These are phyloP conservation scores for Aspergillus felis DNA, from an alignment of 2,329 filamentous ascomycete genomes.

Conservation along the genomic window DNA sequence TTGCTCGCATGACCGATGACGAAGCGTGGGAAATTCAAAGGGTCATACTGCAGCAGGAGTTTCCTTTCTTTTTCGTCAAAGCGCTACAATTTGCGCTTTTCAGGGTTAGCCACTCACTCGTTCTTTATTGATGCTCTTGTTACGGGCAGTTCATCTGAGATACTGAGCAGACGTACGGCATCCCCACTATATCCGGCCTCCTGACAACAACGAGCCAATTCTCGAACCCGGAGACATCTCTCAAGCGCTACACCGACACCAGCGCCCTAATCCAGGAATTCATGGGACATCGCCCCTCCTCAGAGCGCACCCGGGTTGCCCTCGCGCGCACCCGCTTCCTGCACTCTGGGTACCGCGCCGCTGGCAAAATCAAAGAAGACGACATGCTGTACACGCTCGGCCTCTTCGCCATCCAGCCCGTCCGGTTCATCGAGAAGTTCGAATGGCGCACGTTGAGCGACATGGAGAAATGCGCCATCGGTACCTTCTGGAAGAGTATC, in stretches of 20 bases:
- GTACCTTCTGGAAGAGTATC: slow-evolving; percentile 66
- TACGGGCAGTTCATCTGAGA: background rate
- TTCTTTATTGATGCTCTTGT: background rate
- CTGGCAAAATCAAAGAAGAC: slow-evolving; percentile 57
- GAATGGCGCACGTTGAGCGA: slow-evolving; percentile 68
- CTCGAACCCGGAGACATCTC: slow-evolving; percentile 41
- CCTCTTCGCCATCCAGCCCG: slow-evolving; percentile 63
- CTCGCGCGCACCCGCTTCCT: slow-evolving; percentile 63
- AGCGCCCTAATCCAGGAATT: slow-evolving; percentile 49
- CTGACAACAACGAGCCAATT: slow-evolving; percentile 51
- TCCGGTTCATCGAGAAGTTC: slow-evolving; percentile 59
- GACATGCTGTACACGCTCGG: slow-evolving; percentile 64
- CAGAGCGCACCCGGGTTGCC: slow-evolving; percentile 46
- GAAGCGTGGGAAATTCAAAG: slow-evolving; percentile 51
- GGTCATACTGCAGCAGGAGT: slow-evolving; percentile 49
- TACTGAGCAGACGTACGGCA: slow-evolving; percentile 50
- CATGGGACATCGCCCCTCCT: slow-evolving; percentile 41
- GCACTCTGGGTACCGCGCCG: slow-evolving; percentile 54
- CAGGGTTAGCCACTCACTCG: slow-evolving; percentile 37
- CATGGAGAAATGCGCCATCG: slow-evolving; percentile 64
- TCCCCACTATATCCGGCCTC: slow-evolving; percentile 51
- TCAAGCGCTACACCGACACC: slow-evolving; percentile 54
- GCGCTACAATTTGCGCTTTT: slow-evolving; percentile 58
- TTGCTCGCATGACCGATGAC: slow-evolving; percentile 52
- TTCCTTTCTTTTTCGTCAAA: slow-evolving; percentile 50